Conservation (phyloP, 2,329 filamentous ascomycete species). For the Calcarisporium arbuscula region DNA sequence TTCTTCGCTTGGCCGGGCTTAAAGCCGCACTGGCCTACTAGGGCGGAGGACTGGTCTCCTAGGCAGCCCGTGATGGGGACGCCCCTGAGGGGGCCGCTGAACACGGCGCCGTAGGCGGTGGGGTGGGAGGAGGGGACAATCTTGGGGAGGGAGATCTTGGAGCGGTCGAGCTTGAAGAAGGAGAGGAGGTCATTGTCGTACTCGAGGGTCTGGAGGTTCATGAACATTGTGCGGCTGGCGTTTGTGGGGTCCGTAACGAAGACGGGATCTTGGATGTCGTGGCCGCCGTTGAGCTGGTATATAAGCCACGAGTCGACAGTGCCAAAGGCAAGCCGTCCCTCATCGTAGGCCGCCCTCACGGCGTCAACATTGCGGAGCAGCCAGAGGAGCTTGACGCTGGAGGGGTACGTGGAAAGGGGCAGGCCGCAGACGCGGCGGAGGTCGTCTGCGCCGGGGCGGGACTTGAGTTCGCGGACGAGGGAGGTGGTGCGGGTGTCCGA, state of each 20-base stretch:
- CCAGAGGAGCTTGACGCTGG: constrained; percentile 80
- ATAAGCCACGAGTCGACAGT: constrained; percentile 87
- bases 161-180: constrained; percentile 67
- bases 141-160: constrained; percentile 69
- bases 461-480: constrained; percentile 71
- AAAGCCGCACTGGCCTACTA: constrained; percentile 84
- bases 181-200: constrained; percentile 72
- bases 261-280: constrained; percentile 50
- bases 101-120: constrained; percentile 64
- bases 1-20: constrained; percentile 79
- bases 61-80: constrained; percentile 75
- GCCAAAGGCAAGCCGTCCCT: constrained; percentile 71
- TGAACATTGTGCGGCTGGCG: constrained; percentile 89
- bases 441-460: constrained; percentile 58
- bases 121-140: constrained; percentile 77
- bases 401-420: constrained; percentile 82
- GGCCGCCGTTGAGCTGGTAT: constrained; percentile 74
- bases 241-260: constrained; percentile 85
- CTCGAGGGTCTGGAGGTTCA: constrained; percentile 74
- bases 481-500: constrained; percentile 72
- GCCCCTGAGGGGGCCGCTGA: constrained; percentile 60
- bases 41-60: constrained; percentile 78
- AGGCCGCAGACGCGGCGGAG: constrained; percentile 69
- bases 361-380: constrained; percentile 63
- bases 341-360: constrained; percentile 70